Percentiles rank a stretch among this genome's conserved stretches.
Evolutionary conservation across 2,329 filamentous ascomycete genomes (phyloP).

Genomic region (Xylariaceae sp.): DNA sequence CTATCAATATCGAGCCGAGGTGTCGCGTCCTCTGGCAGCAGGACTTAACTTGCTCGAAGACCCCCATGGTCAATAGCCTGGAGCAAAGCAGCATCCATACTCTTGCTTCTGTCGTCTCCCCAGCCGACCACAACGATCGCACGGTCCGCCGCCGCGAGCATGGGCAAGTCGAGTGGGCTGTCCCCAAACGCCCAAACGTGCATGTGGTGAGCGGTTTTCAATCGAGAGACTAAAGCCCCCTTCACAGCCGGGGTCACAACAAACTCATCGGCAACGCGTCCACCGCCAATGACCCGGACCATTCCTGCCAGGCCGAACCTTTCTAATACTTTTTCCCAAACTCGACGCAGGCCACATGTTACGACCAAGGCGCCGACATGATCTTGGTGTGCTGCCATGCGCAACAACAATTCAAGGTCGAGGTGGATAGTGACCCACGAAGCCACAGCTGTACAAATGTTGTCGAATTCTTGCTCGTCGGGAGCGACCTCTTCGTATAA

Average conservation of each 20-base stretch:
- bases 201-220: slow-evolving; percentile 35
- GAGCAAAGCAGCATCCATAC: slow-evolving; percentile 47
- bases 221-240: slow-evolving; percentile 40
- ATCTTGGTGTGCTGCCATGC: slow-evolving; percentile 25
- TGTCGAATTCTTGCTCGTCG: slow-evolving; percentile 39
- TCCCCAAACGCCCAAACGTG: slow-evolving; percentile 58
- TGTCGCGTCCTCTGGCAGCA: slow-evolving; percentile 39
- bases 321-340: slow-evolving; percentile 55
- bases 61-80: slow-evolving; percentile 39
- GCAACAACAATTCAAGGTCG: slow-evolving; percentile 46
- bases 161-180: slow-evolving; percentile 53
- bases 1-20: slow-evolving; percentile 40
- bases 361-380: slow-evolving; percentile 48
- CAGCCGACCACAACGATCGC: slow-evolving; percentile 54
- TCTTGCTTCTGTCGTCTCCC: slow-evolving; percentile 42
- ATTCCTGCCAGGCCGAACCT: slow-evolving; percentile 37
- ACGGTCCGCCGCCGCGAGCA: slow-evolving; percentile 51
- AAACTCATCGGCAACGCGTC: slow-evolving; percentile 42
- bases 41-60: slow-evolving; percentile 43
- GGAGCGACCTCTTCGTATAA: slow-evolving; percentile 45
- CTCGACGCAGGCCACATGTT: slow-evolving; percentile 48
- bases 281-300: slow-evolving; percentile 51
- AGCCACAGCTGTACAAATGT: slow-evolving; percentile 44
- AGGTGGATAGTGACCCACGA: slow-evolving; percentile 40
- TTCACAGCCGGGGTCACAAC: slow-evolving; percentile 52